Percentiles rank a stretch among this genome's conserved stretches.
Conservation (phyloP, 352 stramenopile genomes). For the Globisporangium okanoganense region DNA sequence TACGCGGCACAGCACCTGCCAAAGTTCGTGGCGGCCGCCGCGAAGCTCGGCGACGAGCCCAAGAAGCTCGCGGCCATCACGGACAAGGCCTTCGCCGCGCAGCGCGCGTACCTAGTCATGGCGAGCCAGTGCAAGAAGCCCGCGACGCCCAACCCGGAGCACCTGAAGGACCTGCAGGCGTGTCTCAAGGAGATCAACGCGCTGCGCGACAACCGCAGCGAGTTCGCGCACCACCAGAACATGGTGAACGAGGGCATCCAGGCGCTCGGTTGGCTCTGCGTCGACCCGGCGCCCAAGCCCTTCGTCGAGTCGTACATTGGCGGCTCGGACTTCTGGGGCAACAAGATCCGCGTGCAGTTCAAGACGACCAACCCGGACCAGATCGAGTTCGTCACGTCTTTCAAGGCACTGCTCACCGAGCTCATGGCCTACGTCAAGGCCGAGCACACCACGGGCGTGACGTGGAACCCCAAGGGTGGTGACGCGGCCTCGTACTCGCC, state of each 20-base stretch:
- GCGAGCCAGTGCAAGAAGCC: constrained; percentile 93
- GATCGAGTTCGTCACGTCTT: constrained; percentile 91
- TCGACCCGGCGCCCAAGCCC: constrained; percentile 85
- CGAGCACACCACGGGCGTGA: constrained; percentile 93
- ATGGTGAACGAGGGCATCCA: constrained; percentile 88
- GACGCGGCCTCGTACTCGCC: constrained; percentile 46
- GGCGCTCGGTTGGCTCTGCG: constrained; percentile 75
- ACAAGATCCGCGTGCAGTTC: constrained; percentile 97
- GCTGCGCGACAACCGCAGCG: constrained; percentile 78
- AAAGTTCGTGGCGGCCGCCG: constrained; percentile 72
- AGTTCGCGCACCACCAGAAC: constrained; percentile 84
- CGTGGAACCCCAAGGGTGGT: constrained; percentile 89
- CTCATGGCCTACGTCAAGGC: constrained; percentile 94
- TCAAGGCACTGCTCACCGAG: constrained; percentile 91
- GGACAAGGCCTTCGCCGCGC: constrained; percentile 81
- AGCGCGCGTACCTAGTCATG: constrained; percentile 91
- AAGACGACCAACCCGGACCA: constrained; percentile 91
- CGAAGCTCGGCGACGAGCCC: constrained; percentile 83
- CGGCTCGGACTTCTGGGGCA: constrained; percentile 95
- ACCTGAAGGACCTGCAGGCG: constrained; percentile 68
- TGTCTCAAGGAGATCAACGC: constrained; percentile 80
- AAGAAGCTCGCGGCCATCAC: constrained; percentile 82
- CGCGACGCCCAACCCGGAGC: constrained; percentile 55
- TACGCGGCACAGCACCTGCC: constrained; percentile 79
- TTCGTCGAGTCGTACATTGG: constrained; percentile 96